phyloP scores from a whole-genome alignment of 139 green algal genomes.

The Chlorella sp. region DNA sequence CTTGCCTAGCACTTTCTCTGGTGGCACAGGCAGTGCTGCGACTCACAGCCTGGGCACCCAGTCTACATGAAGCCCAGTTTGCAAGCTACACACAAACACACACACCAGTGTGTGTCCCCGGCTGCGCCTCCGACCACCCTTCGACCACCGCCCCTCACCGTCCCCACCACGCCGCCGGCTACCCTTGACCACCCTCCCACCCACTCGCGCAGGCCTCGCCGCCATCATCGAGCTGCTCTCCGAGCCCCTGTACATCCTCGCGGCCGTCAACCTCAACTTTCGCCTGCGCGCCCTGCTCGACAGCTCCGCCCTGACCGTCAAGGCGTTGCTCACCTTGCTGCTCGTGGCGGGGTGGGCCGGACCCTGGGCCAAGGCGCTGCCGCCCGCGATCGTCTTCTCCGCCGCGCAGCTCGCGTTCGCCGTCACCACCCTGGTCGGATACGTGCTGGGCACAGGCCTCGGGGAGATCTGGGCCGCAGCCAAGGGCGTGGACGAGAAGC shows the following conservation, averaged over 20 bases:
- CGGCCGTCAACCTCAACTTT: neutral
- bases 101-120: no score
- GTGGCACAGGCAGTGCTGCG: no score
- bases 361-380: conserved; percentile 42
- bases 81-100: no score
- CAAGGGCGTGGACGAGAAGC: neutral
- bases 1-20: no score
- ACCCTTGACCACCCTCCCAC: no score
- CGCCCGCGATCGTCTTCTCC: conserved; percentile 38
- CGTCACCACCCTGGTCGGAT: conserved; percentile 29
- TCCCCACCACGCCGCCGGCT: no score
- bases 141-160: no score
- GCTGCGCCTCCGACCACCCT: no score
- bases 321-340: neutral
- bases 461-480: neutral
- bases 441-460: conserved; percentile 14
- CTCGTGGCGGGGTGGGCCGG: neutral
- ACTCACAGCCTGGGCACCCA: no score
- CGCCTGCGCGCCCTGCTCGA: neutral
- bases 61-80: no score
- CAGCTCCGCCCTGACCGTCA: neutral
- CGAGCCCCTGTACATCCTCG: conserved; percentile 1
- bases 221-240: conserved; percentile 1
- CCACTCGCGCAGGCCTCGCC: neutral
- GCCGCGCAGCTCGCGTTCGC: conserved; percentile 55